phyloP scores from a whole-genome alignment of 2,329 filamentous ascomycete species.

The Macroventuria anomochaeta region DNA sequence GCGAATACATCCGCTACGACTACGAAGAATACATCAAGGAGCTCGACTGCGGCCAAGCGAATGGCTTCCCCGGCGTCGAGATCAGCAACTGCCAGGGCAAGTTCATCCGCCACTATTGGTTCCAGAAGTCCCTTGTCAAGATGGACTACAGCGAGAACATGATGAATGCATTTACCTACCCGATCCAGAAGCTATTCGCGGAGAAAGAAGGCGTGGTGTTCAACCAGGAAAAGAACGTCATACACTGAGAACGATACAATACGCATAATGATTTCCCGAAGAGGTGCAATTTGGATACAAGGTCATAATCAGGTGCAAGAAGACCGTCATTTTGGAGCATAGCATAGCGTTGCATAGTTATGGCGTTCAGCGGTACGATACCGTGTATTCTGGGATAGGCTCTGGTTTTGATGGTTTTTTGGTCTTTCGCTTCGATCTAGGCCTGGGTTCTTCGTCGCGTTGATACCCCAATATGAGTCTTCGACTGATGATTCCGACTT shows the following conservation, averaged over 20 bases:
- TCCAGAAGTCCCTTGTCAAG: conserved; percentile 45
- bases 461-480: conserved; percentile 32
- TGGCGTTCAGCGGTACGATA: conserved; percentile 21
- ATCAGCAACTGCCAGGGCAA: conserved; percentile 47
- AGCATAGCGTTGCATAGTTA: conserved; percentile 35
- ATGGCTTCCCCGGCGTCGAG: conserved; percentile 47
- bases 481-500: neutral
- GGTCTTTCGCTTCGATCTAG: conserved; percentile 17
- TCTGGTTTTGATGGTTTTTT: conserved; percentile 1
- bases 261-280: conserved; percentile 35
- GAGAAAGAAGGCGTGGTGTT: conserved; percentile 39
- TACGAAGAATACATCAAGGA: conserved; percentile 48
- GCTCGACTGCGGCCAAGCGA: conserved; percentile 48
- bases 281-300: conserved; percentile 38
- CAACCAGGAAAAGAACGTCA: conserved; percentile 41
- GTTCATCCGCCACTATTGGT: conserved; percentile 49
- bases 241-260: conserved; percentile 35
- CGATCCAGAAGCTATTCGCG: conserved; percentile 45
- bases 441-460: conserved; percentile 28
- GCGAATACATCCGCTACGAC: conserved; percentile 50
- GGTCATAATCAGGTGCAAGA: conserved; percentile 37
- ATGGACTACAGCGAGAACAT: conserved; percentile 45
- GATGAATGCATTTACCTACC: conserved; percentile 47
- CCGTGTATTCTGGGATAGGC: conserved; percentile 8
- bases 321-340: conserved; percentile 25